These are phyloP conservation scores for Blastobotrys niveus DNA, from an alignment of 1,139 yeast species.

Conservation along the genomic window DNA sequence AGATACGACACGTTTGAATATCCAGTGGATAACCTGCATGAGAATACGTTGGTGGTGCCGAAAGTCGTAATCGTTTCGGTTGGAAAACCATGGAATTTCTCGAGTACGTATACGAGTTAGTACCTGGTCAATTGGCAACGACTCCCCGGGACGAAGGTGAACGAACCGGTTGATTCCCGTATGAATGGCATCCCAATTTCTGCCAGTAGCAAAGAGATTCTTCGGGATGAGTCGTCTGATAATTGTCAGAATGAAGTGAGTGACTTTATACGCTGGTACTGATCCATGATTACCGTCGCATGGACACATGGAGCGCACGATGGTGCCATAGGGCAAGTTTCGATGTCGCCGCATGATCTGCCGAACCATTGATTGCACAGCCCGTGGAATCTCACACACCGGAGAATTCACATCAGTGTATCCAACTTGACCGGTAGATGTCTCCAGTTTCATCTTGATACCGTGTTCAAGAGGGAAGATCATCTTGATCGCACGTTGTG, in stretches of 20 bases:
- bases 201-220: constrained; percentile 49
- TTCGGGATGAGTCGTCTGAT: constrained; percentile 43
- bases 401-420: not conserved
- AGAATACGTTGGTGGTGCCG: constrained; percentile 32
- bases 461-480: constrained; percentile 7
- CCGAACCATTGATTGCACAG: not conserved
- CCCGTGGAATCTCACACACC: not conserved
- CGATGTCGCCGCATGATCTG: not conserved
- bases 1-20: constrained; percentile 45
- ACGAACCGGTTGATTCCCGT: constrained; percentile 40
- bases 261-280: constrained; percentile 2
- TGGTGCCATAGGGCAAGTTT: constrained; percentile 7
- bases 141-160: constrained; percentile 30
- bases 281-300: constrained; percentile 1
- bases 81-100: constrained; percentile 44
- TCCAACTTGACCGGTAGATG: not conserved
- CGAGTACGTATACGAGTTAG: constrained; percentile 36
- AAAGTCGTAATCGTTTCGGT: constrained; percentile 15
- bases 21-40: constrained; percentile 50
- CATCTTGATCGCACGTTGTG: not conserved
- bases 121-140: constrained; percentile 32
- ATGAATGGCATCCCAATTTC: constrained; percentile 44
- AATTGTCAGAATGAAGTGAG: constrained; percentile 18
- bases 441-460: not conserved
- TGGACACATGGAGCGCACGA: constrained; percentile 5